Conservation (phyloP, 169 alveolate genomes). For the Neospora caninum region DNA sequence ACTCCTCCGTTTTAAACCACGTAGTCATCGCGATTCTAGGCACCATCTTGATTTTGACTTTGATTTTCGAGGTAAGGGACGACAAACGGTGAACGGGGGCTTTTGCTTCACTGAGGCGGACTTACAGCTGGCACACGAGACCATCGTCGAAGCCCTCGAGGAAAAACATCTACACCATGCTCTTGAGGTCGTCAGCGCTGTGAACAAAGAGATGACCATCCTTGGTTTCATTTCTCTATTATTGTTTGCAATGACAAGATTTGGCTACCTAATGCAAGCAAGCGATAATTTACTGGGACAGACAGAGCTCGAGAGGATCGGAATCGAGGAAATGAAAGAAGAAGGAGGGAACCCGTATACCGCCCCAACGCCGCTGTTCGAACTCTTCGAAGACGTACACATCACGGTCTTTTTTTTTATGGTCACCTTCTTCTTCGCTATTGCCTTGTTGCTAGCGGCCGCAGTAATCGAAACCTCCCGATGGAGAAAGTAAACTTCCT, state of each 20-base stretch:
- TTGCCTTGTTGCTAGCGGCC: slow-evolving; percentile 17
- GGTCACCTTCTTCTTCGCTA: slow-evolving; percentile 33
- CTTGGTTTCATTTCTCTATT: slow-evolving; percentile 69
- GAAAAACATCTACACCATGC: slow-evolving; percentile 55
- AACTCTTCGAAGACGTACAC: slow-evolving; percentile 64
- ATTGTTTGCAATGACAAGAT: slow-evolving; percentile 48
- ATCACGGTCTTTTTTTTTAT: slow-evolving; percentile 54
- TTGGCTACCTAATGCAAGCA: slow-evolving; percentile 56
- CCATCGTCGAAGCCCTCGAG: slow-evolving; percentile 41
- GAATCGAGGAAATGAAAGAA: slow-evolving; percentile 60
- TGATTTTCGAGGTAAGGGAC: slow-evolving; percentile 52
- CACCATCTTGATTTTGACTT: slow-evolving; percentile 44
- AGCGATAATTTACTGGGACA: slow-evolving; percentile 65
- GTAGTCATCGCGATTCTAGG: slow-evolving; percentile 49
- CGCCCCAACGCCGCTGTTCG: slow-evolving; percentile 65
- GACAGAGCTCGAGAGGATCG: slow-evolving; percentile 51
- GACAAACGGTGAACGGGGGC: not conserved
- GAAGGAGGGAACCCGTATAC: slow-evolving; percentile 67
- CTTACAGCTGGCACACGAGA: slow-evolving; percentile 57
- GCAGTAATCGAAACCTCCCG: slow-evolving; percentile 18
- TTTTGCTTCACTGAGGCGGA: too few relatives aligned
- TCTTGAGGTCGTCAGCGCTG: slow-evolving; percentile 49
- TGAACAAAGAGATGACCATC: slow-evolving; percentile 62
- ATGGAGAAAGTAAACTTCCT: slow-evolving; percentile 60
- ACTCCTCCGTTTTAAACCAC: slow-evolving; percentile 18